Evolutionary conservation across 2,329 filamentous ascomycete species (phyloP), one percentile per base, ranked within the genome.

Genomic region (Fonsecaea nubica): DNA sequence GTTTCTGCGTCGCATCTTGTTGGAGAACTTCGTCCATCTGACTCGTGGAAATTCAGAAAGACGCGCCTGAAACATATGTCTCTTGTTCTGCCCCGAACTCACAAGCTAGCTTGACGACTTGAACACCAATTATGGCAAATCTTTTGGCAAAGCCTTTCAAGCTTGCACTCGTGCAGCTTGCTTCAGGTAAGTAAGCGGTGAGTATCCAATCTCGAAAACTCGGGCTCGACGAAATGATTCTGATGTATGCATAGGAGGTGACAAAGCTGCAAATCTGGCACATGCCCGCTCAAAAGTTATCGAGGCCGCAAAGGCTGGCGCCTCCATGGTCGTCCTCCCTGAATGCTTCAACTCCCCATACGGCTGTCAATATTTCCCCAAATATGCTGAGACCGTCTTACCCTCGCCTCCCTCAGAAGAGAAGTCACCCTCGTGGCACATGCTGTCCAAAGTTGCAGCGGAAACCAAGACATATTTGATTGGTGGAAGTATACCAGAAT

Each of bases 261-360:
- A 97, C 82, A 99, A 99, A 82, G 77, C 88, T 10, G 85, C 86
- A 72, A 99, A 99, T 80, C 92, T 99, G 69, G 77, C 85, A 25
- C 90, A 90, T 77, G 94, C 95, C 12, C 90, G 91, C 64, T 84
- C 85, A 52, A 93, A 95, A 77, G 93, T 98, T 65, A 86, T 92
- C 69, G 89, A 92, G 77, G 94, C 95, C 4, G 90, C 92, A 30
- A 79, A 82, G 32, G 82, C 82, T 3, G 94, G 94, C 72, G 92
- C 94, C 67, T 88, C 91, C 64, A 88, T 99, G 66, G 89, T 98
- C 71, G 92, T 98, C 38, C 87, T 99, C 18, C 95, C 95, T 40
- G 95, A 99, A 82, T 99, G 95, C 85, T 99, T 99, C 88, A 99
- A 99, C 83, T 96, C 92, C 50, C 95, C 95, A 8, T 99, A 99